Evolutionary conservation across 1,139 yeast genomes (phyloP), one percentile per base, ranked within the genome.

Genomic region (Protomyces pachydermus): DNA sequence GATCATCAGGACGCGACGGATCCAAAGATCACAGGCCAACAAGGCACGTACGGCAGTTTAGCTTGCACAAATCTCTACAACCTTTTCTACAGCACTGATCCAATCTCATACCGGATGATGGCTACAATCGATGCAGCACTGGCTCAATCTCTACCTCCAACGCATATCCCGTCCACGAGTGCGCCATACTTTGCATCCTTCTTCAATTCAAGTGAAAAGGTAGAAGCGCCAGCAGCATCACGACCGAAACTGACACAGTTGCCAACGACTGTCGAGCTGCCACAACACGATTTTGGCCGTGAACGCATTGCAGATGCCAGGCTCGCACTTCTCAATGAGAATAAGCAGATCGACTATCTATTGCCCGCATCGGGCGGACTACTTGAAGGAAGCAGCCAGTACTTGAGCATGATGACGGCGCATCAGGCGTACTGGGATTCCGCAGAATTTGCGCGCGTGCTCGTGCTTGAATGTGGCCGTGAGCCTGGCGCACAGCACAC

Each of bases 351-450:
- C 6, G 81, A 78, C 68, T 78, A 73, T 71, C 68, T 74, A 20
- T 68, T 78, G 39, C 78, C 78, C 1, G 71, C 74, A 20, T 70
- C 74, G 0, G 74, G 74, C 8, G 71, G 71, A 4, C 68, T 75
- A 45, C 70, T 77, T 10, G 48, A 42, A 18, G 48, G 48, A 10
- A 77, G 77, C 50, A 76, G 75, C 69, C 80, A 78, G 69, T 77
- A 77, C 60, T 66, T 78, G 34, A 71, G 75, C 63, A 76, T 78
- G 74, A 69, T 78, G 45, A 76, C 78, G 1, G 80, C 80, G 3
- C 80, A 78, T 65, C 73, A 76, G 23, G 75, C 76, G 18, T 78
- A 78, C 71, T 78, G 80, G 80, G 75, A 75, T 28, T 74, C 74
- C 56, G 70, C 68, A 38, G 80, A 78, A 48, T 74, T 78, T 68